These are phyloP conservation scores for Saururus chinensis DNA, from an alignment of 164 flowering plant species.

Conservation along the genomic window DNA sequence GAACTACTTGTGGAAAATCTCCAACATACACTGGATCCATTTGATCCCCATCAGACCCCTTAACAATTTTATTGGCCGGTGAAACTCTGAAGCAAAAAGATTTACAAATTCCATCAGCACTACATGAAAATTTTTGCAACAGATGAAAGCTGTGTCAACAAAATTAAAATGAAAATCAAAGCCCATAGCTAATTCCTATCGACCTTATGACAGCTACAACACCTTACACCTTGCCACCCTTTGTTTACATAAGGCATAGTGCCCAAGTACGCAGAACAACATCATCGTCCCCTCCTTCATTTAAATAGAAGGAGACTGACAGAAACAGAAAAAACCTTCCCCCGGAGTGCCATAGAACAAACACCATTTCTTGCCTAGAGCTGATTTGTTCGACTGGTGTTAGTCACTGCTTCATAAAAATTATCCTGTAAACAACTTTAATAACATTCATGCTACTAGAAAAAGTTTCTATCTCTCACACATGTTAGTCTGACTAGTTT, in stretches of 20 bases:
- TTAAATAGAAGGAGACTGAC: too few relatives aligned
- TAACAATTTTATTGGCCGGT: conserved; percentile 35
- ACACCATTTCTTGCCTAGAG: too few relatives aligned
- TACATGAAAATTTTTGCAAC: background rate
- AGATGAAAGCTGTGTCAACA: too few relatives aligned
- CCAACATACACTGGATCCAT: conserved; percentile 75
- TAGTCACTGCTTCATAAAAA: too few relatives aligned
- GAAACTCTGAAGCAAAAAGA: conserved; percentile 36
- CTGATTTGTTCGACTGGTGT: too few relatives aligned
- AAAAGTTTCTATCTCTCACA: too few relatives aligned
- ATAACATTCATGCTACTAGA: too few relatives aligned
- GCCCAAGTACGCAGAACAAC: background rate
- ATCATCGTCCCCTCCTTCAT: background rate
- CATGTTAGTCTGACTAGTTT: too few relatives aligned
- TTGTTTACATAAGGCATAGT: background rate
- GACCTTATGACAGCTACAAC: background rate
- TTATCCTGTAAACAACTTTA: too few relatives aligned
- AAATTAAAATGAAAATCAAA: background rate
- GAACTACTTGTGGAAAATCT: conserved; percentile 83
- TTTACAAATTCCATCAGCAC: background rate
- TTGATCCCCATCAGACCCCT: conserved; percentile 37
- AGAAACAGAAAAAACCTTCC: too few relatives aligned
- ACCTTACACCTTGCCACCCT: too few relatives aligned
- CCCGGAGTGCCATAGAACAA: too few relatives aligned
- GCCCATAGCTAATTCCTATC: background rate